Base-by-base conservation (phyloP, 1,284 basidiomycete species). In the Lentinula novae-zelandiae region DNA sequence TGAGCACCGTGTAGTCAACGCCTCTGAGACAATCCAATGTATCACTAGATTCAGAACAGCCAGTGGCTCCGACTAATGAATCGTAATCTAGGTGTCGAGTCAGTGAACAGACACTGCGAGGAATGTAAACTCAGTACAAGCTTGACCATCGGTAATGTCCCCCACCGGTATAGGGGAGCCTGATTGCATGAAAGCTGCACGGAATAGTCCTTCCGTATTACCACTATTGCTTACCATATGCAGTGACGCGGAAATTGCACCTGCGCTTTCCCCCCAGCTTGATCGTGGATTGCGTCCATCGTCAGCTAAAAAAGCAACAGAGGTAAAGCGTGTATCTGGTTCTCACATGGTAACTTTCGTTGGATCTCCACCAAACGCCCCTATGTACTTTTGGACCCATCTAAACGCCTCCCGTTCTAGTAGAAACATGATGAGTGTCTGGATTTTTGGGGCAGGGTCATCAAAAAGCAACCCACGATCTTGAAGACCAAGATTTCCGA, bases 351-450 rank as follows among this genome's bases (percentile, higher is more conserved):
- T 84, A 3, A 86, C 84, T 67, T 79, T 79, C 2, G 73, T 71
- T 13, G 82, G 80, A 67, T 89, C 82, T 6, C 89, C 89, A 1
- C 87, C 86, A 61, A 90, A 90, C 0, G 72, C 71, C 12, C 71
- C 63, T 49, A 90, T 86, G 66, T 90, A 86, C 66, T 83, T 77
- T 63, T 87, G 82, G 0, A 89, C 73, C 88, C 88, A 91, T 61
- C 82, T 69, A 13, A 92, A 69, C 0, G 85, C 85, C 40, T 77
- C 68, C 8, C 80, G 78, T 67, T 85, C 83, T 85, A 51, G 8
- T 6, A 22, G 17, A 12, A 33, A 27, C 13, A n/a, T 15, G 13
- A 27, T 27, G 2, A 27, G 27, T 27, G 27, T 27, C n/a, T 44
- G n/a, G 17, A 44, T 6, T 44, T 9, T 55, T 22, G 9, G 12